Evolutionary conservation across 1,284 basidiomycete genomes (phyloP).

Genomic region (Phellopilus nigrolimitatus): DNA sequence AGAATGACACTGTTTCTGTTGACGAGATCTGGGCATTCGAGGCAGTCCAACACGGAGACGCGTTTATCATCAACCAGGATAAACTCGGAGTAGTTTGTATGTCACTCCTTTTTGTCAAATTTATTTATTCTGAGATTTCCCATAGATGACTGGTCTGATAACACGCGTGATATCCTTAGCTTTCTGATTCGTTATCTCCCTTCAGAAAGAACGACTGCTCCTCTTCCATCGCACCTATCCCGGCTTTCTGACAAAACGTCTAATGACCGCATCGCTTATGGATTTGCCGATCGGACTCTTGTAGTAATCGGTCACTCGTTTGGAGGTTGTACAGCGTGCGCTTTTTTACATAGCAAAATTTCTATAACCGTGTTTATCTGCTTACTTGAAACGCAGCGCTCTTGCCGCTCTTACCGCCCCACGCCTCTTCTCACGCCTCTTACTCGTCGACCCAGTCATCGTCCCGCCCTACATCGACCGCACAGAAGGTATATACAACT

Average conservation of each 20-base stretch:
- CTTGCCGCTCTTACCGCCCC: constrained; percentile 63
- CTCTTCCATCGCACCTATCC: constrained; percentile 15
- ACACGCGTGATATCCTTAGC: constrained; percentile 46
- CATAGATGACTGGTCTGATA: constrained; percentile 46
- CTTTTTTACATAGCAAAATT: background rate
- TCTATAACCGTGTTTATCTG: background rate
- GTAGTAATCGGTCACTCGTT: constrained; percentile 49
- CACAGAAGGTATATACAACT: constrained; percentile 18
- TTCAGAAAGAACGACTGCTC: background rate
- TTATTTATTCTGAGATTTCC: background rate
- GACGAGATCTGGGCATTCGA: constrained; percentile 58
- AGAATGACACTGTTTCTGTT: constrained; percentile 26
- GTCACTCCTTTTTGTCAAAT: constrained; percentile 3
- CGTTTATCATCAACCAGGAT: constrained; percentile 43
- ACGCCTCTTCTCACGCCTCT: constrained; percentile 63
- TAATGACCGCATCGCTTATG: constrained; percentile 34
- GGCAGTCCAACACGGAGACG: constrained; percentile 51
- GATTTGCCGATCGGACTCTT: constrained; percentile 43
- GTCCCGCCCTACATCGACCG: constrained; percentile 29
- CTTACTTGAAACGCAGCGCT: constrained; percentile 32
- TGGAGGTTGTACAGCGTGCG: constrained; percentile 46
- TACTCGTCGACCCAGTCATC: constrained; percentile 81
- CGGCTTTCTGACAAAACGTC: constrained; percentile 33
- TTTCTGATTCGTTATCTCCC: constrained; percentile 42
- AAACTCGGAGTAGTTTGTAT: constrained; percentile 43